Evolutionary conservation across 176 grass and related monocot genomes (phyloP).

Genomic region (Alloteropsis semialata): DNA sequence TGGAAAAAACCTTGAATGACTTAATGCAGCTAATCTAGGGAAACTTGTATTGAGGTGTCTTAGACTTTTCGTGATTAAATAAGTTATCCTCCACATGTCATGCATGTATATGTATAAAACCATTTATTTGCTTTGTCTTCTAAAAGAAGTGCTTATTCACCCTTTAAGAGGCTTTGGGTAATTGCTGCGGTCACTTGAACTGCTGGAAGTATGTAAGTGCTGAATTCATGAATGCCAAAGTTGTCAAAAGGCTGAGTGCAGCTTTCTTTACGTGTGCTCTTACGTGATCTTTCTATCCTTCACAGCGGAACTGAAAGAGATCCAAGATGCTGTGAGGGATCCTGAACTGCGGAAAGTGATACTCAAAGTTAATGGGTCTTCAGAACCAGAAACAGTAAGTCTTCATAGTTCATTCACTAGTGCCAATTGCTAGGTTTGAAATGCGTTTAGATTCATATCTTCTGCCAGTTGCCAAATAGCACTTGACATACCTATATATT

Average conservation of each 20-base stretch:
- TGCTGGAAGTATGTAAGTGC: not conserved
- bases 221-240: not conserved
- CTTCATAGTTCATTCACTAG: not conserved
- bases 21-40: not conserved
- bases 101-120: not conserved
- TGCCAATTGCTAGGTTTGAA: not conserved
- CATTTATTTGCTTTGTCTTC: not conserved
- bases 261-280: not conserved
- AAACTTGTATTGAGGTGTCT: not conserved
- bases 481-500: too few species aligned
- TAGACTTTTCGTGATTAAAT: not conserved
- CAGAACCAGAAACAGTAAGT: slow-evolving; percentile 72
- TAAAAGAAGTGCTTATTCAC: not conserved
- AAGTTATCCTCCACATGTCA: not conserved
- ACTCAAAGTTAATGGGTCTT: slow-evolving; percentile 51
- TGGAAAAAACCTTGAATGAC: not conserved
- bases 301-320: slow-evolving; percentile 48
- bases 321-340: slow-evolving; percentile 57
- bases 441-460: not conserved
- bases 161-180: not conserved
- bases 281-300: not conserved
- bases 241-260: not conserved
- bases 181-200: not conserved
- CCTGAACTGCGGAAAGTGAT: slow-evolving; percentile 53
- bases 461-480: not conserved